Conservation (phyloP, 176 grass and related monocot genomes). For the Aechmea fasciata region DNA sequence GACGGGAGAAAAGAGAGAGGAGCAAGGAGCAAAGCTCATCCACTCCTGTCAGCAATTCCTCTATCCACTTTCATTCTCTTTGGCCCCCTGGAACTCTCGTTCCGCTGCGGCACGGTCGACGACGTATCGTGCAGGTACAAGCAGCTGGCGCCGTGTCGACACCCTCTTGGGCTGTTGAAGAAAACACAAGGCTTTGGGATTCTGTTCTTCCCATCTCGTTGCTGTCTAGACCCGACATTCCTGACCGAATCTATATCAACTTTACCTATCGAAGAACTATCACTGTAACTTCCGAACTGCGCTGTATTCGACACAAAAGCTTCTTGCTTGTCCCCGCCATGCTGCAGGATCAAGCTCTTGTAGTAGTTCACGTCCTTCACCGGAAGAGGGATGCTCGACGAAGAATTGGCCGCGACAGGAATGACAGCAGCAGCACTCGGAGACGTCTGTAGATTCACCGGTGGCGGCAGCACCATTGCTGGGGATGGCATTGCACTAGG, state of each 20-base stretch:
- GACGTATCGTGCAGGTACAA: slow-evolving; percentile 62
- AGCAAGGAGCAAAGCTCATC: neutral
- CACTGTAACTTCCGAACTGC: slow-evolving; percentile 35
- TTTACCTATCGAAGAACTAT: slow-evolving; percentile 5
- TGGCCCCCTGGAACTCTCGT: slow-evolving; percentile 46
- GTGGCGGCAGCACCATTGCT: neutral
- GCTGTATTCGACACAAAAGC: slow-evolving; percentile 17
- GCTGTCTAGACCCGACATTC: slow-evolving; percentile 4
- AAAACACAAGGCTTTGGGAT: slow-evolving; percentile 59
- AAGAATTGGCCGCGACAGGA: slow-evolving; percentile 22
- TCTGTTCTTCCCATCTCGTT: slow-evolving; percentile 44
- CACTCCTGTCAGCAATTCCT: slow-evolving; percentile 54
- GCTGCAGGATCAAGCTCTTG: slow-evolving; percentile 76
- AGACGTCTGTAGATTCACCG: neutral
- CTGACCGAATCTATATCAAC: slow-evolving; percentile 25
- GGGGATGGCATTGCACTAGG: slow-evolving; percentile 11
- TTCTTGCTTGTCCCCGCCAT: slow-evolving; percentile 71
- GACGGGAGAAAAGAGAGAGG: neutral
- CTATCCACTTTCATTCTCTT: slow-evolving; percentile 86
- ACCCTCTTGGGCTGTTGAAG: slow-evolving; percentile 73
- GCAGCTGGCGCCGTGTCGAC: slow-evolving; percentile 69
- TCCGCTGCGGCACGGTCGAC: slow-evolving; percentile 19
- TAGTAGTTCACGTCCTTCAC: slow-evolving; percentile 53
- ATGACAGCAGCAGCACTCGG: slow-evolving; percentile 8
- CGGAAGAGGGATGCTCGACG: slow-evolving; percentile 15